phyloP scores from a whole-genome alignment of 169 alveolate species.

The Theileria equi region DNA sequence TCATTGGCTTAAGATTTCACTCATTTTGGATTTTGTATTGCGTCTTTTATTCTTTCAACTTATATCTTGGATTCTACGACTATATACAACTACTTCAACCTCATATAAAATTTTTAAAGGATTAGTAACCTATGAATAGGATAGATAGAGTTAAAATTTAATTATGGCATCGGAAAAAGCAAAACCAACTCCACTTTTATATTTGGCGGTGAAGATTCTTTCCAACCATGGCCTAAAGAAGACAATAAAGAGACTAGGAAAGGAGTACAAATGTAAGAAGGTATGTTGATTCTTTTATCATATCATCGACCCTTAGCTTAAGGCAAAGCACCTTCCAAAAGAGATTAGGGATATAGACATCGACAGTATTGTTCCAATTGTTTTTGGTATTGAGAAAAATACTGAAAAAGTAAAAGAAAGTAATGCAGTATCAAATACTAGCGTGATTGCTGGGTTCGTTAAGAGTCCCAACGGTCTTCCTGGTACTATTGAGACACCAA shows the following conservation, averaged over 20 bases:
- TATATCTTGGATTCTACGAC: neutral
- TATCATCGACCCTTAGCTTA: constrained; percentile 15
- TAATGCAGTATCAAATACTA: neutral
- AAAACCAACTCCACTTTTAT: neutral
- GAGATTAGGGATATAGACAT: constrained; percentile 20
- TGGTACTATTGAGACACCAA: neutral
- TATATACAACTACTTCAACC: neutral
- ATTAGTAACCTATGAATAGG: neutral
- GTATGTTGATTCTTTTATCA: constrained; percentile 8
- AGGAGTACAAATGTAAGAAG: constrained; percentile 31
- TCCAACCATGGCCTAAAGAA: constrained; percentile 42
- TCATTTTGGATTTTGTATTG: neutral
- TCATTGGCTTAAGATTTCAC: too few relatives aligned
- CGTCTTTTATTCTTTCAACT: neutral
- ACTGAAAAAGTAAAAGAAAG: constrained; percentile 9
- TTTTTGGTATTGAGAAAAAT: neutral
- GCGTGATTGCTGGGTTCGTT: neutral
- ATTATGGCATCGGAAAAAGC: neutral
- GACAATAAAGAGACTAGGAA: constrained; percentile 38
- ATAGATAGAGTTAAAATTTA: neutral
- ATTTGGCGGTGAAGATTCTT: constrained; percentile 41
- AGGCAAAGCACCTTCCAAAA: constrained; percentile 26
- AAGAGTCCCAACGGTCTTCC: neutral
- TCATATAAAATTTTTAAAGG: neutral
- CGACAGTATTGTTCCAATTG: constrained; percentile 10